These are phyloP conservation scores for Xylariales sp. DNA, from an alignment of 2,329 filamentous ascomycete genomes.

Conservation along the genomic window DNA sequence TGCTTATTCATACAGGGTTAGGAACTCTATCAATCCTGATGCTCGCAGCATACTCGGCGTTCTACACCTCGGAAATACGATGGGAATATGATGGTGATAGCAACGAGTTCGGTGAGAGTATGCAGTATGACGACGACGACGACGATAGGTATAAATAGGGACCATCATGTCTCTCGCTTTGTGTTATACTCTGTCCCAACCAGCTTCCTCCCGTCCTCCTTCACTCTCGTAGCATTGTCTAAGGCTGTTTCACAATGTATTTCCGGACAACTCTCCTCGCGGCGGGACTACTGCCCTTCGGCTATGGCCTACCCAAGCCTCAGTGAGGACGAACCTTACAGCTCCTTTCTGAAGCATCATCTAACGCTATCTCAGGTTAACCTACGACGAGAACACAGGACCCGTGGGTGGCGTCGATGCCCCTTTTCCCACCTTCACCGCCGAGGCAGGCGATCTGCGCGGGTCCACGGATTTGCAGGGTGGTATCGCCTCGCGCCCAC, in stretches of 20 bases:
- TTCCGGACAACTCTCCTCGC: conserved; percentile 31
- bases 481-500: conserved; percentile 53
- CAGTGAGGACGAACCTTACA: conserved; percentile 27
- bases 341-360: neutral
- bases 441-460: conserved; percentile 55
- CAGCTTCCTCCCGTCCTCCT: conserved; percentile 9
- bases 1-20: conserved; percentile 18
- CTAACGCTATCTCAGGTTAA: conserved; percentile 49
- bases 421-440: conserved; percentile 54
- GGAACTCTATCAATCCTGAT: conserved; percentile 4
- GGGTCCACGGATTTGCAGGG: conserved; percentile 55
- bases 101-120: neutral
- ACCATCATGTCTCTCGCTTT: neutral
- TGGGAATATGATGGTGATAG: neutral
- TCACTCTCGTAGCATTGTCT: neutral
- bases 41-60: conserved; percentile 20
- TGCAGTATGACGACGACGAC: conserved; percentile 4
- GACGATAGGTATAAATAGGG: conserved; percentile 26
- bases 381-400: conserved; percentile 57
- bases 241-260: conserved; percentile 25
- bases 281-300: conserved; percentile 35
- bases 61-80: conserved; percentile 16
- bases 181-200: neutral
- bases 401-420: conserved; percentile 56
- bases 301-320: conserved; percentile 35